Base-by-base conservation (phyloP, 2,329 filamentous ascomycete genomes). In the Arthrobotrys pseudoclavata region DNA sequence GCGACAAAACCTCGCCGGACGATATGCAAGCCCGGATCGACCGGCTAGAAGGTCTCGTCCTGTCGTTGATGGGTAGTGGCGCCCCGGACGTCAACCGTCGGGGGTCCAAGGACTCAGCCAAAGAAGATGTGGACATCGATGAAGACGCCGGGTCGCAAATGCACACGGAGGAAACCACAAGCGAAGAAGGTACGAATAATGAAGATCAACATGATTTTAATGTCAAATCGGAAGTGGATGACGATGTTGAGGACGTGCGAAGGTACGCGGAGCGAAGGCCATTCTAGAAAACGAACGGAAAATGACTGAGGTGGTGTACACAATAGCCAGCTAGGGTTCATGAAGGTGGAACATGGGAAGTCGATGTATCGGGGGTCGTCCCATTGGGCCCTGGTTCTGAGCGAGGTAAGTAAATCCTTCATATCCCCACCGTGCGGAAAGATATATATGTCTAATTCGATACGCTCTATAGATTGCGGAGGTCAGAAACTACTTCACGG, bases 21-120 rank as follows among this genome's bases (percentile, higher is more conserved):
- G 95, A 97, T 84, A 97, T 98, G 95, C 95, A 98, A 86, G 97
- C 96, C 83, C 92, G 96, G 83, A 98, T 98, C 85, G 94, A 98
- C 86, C 90, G 95, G 81, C 87, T 98, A 80, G 95, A 98, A 87
- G 92, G 92, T 81, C 86, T 98, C 83, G 95, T 98, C 78, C 85
- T 98, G 80, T 96, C 93, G 29, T 85, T 98, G 82, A 97, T 98
- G 95, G 95, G 95, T 82, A 69, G 60, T 48, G 69, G 63, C 22
- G 72, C 64, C 34, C 79, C 80, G 18, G 69, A 76, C 70, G 55
- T 60, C 34, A 42, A 60, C 55, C 78, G 81, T 78, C 24, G 82
- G 82, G 62, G 82, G 82, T 69, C 83, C 82, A 15, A 83, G 83
- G 70, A 82, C 52, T 81, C 81, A 53, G 31, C 55, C 5, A 80